Evolutionary conservation across 2,329 filamentous ascomycete genomes (phyloP), one percentile per base, ranked within the genome.

Genomic region (Xylariaceae sp.): DNA sequence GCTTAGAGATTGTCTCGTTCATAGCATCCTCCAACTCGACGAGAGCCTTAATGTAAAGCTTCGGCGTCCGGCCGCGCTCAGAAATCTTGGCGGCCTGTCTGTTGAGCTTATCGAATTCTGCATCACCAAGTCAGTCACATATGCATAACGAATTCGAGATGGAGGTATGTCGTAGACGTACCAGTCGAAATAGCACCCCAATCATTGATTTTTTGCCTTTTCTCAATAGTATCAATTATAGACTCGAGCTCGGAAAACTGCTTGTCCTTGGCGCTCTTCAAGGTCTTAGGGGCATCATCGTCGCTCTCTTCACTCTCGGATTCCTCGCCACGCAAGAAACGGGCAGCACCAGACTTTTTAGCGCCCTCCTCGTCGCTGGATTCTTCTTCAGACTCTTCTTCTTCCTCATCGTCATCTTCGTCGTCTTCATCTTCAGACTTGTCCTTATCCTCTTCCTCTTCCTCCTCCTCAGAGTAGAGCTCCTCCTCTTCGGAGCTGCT

Each of bases 261-360:
- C 85, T 99, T 99, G 81, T 98, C 92, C 79, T 98, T 98, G 70
- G 93, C 93, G 76, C 92, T 97, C 84, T 96, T 97, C 71, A 98
- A 90, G 68, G 95, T 86, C 69, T 89, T 91, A 63, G 88, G 86
- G 65, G 86, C 85, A 64, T 97, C 93, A 63, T 95, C 91, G 63
- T 95, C 93, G 72, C 92, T 93, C 69, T 92, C 88, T 63, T 93
- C 90, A 69, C 88, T 91, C 48, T 95, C 91, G 56, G 85, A 88
- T 12, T 77, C 84, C 65, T 85, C 87, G 67, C 88, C 85, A 71
- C 81, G 87, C 84, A 98, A 87, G 88, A 99, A 99, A 71, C 87
- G 85, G 70, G 81, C 87, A 64, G 89, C 89, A 72, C 93, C 93
- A 26, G 79, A 84, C 68, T 85, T 86, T 64, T 84, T 85, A 52